These are phyloP conservation scores for Nepenthes gracilis DNA, from an alignment of 148 eudicot species.

Conservation along the genomic window DNA sequence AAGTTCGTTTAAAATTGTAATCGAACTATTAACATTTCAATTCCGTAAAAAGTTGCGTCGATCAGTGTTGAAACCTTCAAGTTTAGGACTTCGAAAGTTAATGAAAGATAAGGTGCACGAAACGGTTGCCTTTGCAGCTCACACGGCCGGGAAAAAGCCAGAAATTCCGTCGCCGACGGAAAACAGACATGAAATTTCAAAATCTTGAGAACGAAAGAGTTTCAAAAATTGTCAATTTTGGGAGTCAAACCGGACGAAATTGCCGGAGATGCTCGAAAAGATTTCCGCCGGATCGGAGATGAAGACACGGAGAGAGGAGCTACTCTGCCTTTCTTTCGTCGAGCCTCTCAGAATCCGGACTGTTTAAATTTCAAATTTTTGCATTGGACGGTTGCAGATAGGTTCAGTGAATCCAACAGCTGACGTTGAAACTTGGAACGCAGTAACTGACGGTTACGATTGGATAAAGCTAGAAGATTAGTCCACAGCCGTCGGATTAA, in stretches of 20 bases:
- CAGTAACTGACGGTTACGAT: constrained; percentile 10
- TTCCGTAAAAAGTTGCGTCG: neutral
- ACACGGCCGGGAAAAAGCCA: too few relatives aligned
- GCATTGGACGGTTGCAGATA: constrained; percentile 9
- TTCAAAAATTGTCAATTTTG: neutral
- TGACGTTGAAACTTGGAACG: constrained; percentile 8
- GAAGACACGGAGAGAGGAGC: constrained; percentile 4
- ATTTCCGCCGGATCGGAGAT: neutral
- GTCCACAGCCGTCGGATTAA: constrained; percentile 8
- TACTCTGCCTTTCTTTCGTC: constrained; percentile 3
- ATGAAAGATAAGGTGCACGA: too few relatives aligned
- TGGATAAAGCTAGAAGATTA: neutral
- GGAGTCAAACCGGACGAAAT: neutral
- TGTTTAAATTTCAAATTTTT: constrained; percentile 30
- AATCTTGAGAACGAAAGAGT: neutral
- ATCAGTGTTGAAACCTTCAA: neutral
- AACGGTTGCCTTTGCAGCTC: too few relatives aligned
- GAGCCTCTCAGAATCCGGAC: constrained; percentile 4
- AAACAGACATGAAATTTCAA: neutral
- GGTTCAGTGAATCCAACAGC: constrained; percentile 6
- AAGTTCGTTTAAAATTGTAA: neutral
- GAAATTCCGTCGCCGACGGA: neutral
- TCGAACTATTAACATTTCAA: neutral
- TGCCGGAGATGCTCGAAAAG: neutral
- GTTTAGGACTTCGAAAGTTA: too few relatives aligned